Percentiles rank a stretch among this genome's conserved stretches.
phyloP scores from a whole-genome alignment of 768 basidiomycete genomes.

The Collybia mongolica region DNA sequence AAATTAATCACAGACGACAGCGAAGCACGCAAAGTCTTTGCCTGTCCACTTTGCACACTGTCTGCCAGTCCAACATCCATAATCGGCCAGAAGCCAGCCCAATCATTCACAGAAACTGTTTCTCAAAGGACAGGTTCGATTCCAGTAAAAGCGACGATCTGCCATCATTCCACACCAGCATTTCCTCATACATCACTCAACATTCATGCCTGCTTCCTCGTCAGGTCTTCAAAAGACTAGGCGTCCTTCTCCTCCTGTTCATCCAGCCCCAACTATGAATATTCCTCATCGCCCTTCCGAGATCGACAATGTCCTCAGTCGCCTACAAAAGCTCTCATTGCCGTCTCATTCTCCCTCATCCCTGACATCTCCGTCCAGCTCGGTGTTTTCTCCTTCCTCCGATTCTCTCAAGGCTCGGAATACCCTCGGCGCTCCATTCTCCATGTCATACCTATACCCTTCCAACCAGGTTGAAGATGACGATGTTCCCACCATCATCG shows the following conservation, averaged over 20 bases:
- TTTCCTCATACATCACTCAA: constrained; percentile 10
- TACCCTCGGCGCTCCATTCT: constrained; percentile 13
- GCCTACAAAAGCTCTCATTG: constrained; percentile 17
- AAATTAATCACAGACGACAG: constrained; percentile 14
- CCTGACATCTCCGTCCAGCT: constrained; percentile 4
- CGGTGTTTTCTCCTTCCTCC: constrained; percentile 2
- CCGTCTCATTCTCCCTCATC: constrained; percentile 8
- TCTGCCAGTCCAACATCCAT: neutral
- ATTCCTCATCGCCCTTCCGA: constrained; percentile 14
- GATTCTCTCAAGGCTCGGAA: constrained; percentile 6
- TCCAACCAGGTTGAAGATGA: constrained; percentile 5
- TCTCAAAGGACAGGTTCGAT: constrained; percentile 10
- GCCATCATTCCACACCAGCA: constrained; percentile 16
- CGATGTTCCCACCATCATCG: constrained; percentile 15
- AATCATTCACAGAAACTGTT: neutral
- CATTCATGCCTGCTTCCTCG: constrained; percentile 18
- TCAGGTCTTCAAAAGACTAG: constrained; percentile 19
- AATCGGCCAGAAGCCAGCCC: constrained; percentile 8
- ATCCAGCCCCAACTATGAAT: constrained; percentile 16
- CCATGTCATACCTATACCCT: constrained; percentile 7
- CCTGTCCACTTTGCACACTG: constrained; percentile 6
- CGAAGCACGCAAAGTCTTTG: constrained; percentile 1
- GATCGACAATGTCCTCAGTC: constrained; percentile 15
- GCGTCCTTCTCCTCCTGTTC: constrained; percentile 9
- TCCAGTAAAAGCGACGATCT: constrained; percentile 26